Evolutionary conservation across 352 stramenopile species (phyloP).

Genomic region (Pythium rishiriense): DNA sequence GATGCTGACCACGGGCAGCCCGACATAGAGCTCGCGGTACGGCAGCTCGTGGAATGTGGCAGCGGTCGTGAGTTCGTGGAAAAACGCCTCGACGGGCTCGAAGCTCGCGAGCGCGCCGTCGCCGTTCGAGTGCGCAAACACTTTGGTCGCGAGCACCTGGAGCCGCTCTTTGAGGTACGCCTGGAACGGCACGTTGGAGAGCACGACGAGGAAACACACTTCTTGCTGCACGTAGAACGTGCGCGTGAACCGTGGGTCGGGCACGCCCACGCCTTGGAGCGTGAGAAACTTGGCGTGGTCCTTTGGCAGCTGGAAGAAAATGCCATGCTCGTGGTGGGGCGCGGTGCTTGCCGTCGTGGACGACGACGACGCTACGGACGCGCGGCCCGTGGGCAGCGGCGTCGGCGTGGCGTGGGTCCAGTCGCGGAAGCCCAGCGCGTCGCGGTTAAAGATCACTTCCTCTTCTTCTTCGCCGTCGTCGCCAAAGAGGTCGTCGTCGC

Average conservation of each 20-base stretch:
- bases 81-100: conserved; percentile 36
- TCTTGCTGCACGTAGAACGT: conserved; percentile 48
- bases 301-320: conserved; percentile 55
- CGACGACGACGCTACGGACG: too few relatives aligned
- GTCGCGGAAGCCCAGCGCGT: conserved; percentile 39
- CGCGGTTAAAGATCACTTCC: conserved; percentile 75
- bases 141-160: conserved; percentile 27
- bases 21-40: conserved; percentile 39
- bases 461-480: conserved; percentile 46
- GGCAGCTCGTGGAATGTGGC: conserved; percentile 40
- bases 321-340: conserved; percentile 23
- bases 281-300: conserved; percentile 19
- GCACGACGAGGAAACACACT: conserved; percentile 49
- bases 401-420: conserved; percentile 21
- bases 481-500: conserved; percentile 15
- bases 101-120: conserved; percentile 23
- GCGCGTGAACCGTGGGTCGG: conserved; percentile 36
- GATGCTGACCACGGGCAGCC: conserved; percentile 49
- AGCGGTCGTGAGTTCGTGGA: conserved; percentile 19
- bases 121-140: conserved; percentile 37
- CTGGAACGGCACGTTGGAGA: conserved; percentile 50
- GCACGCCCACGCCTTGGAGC: conserved; percentile 50
- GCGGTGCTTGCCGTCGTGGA: not conserved
- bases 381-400: conserved; percentile 1
- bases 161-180: conserved; percentile 41